These are phyloP conservation scores for Entophlyctis luteolus DNA, from an alignment of 192 early-diverging fungal species.

Conservation along the genomic window DNA sequence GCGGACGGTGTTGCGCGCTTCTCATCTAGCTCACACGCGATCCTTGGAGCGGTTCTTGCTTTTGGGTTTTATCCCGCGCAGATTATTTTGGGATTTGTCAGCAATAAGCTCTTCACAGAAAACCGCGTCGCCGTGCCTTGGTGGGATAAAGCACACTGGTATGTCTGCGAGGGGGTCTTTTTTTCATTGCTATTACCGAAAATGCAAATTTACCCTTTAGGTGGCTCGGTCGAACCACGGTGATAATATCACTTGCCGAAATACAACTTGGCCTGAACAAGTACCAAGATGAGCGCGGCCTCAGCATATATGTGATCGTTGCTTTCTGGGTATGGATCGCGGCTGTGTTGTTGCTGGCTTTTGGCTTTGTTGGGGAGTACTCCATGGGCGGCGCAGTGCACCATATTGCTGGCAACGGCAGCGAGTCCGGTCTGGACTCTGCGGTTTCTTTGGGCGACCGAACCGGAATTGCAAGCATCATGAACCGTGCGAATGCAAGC, in stretches of 20 bases:
- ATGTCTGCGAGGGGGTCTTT: slow-evolving; percentile 16
- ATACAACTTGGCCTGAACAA: slow-evolving; percentile 7
- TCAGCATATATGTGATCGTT: not conserved
- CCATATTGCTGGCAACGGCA: too few relatives aligned
- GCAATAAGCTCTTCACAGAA: slow-evolving; percentile 25
- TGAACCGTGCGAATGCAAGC: too few relatives aligned
- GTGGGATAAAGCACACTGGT: slow-evolving; percentile 27
- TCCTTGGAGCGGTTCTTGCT: slow-evolving; percentile 8
- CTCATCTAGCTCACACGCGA: slow-evolving; percentile 9
- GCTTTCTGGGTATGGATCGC: slow-evolving; percentile 2
- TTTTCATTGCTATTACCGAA: slow-evolving; percentile 8
- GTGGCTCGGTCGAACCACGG: slow-evolving; percentile 27
- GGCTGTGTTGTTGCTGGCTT: not conserved
- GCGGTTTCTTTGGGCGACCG: too few relatives aligned
- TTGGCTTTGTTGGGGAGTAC: not conserved
- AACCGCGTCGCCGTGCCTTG: slow-evolving; percentile 30
- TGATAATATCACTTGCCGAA: not conserved
- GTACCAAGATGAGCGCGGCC: too few relatives aligned
- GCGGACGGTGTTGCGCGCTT: not conserved
- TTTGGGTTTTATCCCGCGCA: slow-evolving; percentile 17
- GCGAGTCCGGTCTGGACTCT: too few relatives aligned
- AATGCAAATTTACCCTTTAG: slow-evolving; percentile 31
- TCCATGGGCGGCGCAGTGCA: slow-evolving; percentile 11
- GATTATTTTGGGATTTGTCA: slow-evolving; percentile 31
- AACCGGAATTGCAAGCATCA: too few relatives aligned